These are phyloP conservation scores for Citrus mangshanensis DNA, from an alignment of 345 rosid genomes.

Conservation along the genomic window DNA sequence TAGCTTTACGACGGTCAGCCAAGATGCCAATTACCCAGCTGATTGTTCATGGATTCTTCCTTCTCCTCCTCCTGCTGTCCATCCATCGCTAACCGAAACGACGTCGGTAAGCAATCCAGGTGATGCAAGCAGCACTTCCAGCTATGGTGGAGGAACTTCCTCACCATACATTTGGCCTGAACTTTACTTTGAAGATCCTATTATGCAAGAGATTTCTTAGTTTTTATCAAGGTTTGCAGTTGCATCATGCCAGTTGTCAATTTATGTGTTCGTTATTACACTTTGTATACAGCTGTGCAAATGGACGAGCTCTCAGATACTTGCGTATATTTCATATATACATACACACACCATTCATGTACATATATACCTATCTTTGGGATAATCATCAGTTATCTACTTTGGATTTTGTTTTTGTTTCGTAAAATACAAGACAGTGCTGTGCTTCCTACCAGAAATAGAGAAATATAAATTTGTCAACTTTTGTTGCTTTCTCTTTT, in stretches of 20 bases:
- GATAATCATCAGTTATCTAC: neutral
- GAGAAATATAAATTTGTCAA: neutral
- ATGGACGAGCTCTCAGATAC: neutral
- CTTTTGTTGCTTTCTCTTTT: neutral
- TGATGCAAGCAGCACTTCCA: constrained; percentile 43
- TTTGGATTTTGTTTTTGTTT: neutral
- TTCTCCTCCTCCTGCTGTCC: constrained; percentile 21
- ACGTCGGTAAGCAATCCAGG: constrained; percentile 35
- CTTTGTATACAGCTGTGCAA: neutral
- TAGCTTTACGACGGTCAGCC: constrained; percentile 23
- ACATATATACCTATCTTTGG: neutral
- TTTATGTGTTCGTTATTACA: neutral
- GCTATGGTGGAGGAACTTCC: constrained; percentile 39
- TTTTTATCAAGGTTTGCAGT: constrained; percentile 5
- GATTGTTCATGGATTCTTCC: constrained; percentile 33
- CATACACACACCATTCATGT: neutral
- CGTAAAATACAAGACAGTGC: neutral
- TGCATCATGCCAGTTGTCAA: constrained; percentile 7
- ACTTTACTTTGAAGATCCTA: constrained; percentile 35
- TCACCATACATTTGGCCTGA: constrained; percentile 33
- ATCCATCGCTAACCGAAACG: constrained; percentile 25
- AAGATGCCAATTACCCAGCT: constrained; percentile 14
- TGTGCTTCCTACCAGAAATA: neutral
- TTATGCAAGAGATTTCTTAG: constrained; percentile 38
- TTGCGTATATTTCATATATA: neutral